These are phyloP conservation scores for Gillenia trifoliata DNA, from an alignment of 306 rosid genomes.

Conservation along the genomic window DNA sequence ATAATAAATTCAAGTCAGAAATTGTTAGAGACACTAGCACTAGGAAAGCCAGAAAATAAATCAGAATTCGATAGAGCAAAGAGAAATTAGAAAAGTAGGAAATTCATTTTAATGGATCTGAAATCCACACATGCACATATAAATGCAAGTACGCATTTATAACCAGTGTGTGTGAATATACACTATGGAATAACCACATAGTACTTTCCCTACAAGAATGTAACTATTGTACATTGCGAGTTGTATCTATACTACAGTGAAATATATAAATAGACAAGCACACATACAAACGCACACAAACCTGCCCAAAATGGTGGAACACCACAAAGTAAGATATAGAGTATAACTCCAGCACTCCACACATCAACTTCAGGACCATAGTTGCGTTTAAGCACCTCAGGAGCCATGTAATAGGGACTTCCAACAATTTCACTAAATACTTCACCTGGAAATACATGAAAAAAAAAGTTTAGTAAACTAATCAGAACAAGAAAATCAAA, in stretches of 20 bases:
- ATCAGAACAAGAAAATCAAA: slow-evolving; percentile 3
- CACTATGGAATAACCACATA: background rate
- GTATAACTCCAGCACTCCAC: slow-evolving; percentile 98
- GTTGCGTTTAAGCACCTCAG: slow-evolving; percentile 79
- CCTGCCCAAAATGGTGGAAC: slow-evolving; percentile 99
- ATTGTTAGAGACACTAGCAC: background rate
- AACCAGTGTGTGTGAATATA: background rate
- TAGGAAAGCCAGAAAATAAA: background rate
- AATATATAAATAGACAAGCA: background rate
- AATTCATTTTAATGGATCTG: background rate
- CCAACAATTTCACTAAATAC: slow-evolving; percentile 88
- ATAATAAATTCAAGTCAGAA: slow-evolving; percentile 3
- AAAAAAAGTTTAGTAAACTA: slow-evolving; percentile 6
- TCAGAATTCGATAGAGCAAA: background rate
- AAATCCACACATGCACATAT: background rate
- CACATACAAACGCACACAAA: slow-evolving; percentile 31
- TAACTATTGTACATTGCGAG: background rate
- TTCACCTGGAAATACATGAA: slow-evolving; percentile 50
- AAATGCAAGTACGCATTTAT: too few relatives aligned
- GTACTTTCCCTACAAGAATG: background rate
- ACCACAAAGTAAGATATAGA: slow-evolving; percentile 93
- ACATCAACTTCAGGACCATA: slow-evolving; percentile 94
- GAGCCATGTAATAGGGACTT: slow-evolving; percentile 99
- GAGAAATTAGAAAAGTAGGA: background rate
- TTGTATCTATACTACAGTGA: background rate